Evolutionary conservation across 768 basidiomycete genomes (phyloP), one percentile per base, ranked within the genome.

Genomic region (Peribolospora baueri): DNA sequence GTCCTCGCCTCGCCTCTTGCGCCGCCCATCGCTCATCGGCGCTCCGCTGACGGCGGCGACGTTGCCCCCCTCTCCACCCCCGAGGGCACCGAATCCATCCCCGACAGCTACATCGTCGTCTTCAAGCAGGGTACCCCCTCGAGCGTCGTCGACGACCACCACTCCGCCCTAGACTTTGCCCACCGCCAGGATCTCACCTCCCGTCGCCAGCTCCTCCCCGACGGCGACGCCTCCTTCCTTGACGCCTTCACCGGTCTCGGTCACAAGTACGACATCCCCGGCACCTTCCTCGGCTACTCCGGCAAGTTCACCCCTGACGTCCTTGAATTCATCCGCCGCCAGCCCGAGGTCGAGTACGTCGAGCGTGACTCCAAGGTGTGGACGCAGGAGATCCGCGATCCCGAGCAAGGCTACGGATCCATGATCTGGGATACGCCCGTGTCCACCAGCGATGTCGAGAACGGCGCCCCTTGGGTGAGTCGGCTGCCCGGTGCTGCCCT

Each of bases 331-430:
- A 78, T 98, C 66, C 75, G 91, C 53, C 67, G 73, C 51, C 73
- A 80, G 72, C 87, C 87, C 7, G 88, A 91, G 67, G 90, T 98
- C 41, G 82, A 78, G 13, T 91, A 82, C 64, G 72, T 98, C 53
- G 93, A 98, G 73, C 76, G 74, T 56, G 93, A 98, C 73, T 88
- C 93, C 71, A 71, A 90, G 62, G 86, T 97, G n/a, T 75, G 72
- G 56, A 81, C 83, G 2, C 73, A 74, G 60, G 80, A 80, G 2
- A 61, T 70, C 55, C 62, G 57, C 5, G 65, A 63, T 51, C 62
- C 64, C 42, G 63, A 64, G 42, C 64, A 65, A 7, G n/a, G 25
- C n/a, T 8, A 50, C 1, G 46, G 46, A 46, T 14, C 41, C 25
- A 25, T 25, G 25, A 25, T 25, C 25, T 25, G 25, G 25, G 25